Base-by-base conservation (phyloP, 106 monocot genomes). In the Platanthera zijinensis region DNA sequence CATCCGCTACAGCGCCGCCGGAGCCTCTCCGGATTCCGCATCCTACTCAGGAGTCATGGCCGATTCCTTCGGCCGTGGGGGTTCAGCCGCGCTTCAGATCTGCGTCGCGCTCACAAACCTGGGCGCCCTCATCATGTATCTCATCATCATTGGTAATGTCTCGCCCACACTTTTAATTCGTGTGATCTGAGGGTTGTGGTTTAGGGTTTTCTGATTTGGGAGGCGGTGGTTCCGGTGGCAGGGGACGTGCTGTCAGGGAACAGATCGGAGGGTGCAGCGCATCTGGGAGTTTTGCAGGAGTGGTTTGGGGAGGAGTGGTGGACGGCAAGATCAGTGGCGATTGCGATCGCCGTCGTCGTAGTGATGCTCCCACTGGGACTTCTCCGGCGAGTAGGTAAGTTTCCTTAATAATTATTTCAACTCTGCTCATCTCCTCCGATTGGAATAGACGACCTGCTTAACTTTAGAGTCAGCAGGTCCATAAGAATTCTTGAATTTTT, bases 191-290 rank as follows among this genome's bases (percentile, higher is more conserved):
- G 12, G 10, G 28, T 8, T 10, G 25, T 39, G 3, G 13, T 10
- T 87, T 84, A 57, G 78, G 81, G 28, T 56, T 18, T 5, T 78
- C 11, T 10, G 63, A 52, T 32, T 46, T 22, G 51, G 51, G 50
- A 21, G 39, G 28, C 30, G 30, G 59, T 18, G 59, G 21, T 61
- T 61, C 66, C 7, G 22, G 69, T 85, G 51, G 32, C 54, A 89
- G 89, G 86, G 77, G 91, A 91, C 39, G 91, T 91, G 75, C 5
- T 91, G 51, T 79, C 85, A 45, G 91, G 87, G 51, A 91, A 67
- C 48, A 18, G 30, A 72, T 74, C 80, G 49, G 85, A 85, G 39
- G 90, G 87, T 2, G 51, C 66, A 28, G 72, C 67, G 21, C 87
- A 84, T 28, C 46, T 48, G 32, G 89, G 89, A 2, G 32, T 91